A percentile compares a stretch with the other conserved stretches of the same genome.
phyloP scores from a whole-genome alignment of 2,329 filamentous ascomycete genomes.

The Aspergillus ruber region DNA sequence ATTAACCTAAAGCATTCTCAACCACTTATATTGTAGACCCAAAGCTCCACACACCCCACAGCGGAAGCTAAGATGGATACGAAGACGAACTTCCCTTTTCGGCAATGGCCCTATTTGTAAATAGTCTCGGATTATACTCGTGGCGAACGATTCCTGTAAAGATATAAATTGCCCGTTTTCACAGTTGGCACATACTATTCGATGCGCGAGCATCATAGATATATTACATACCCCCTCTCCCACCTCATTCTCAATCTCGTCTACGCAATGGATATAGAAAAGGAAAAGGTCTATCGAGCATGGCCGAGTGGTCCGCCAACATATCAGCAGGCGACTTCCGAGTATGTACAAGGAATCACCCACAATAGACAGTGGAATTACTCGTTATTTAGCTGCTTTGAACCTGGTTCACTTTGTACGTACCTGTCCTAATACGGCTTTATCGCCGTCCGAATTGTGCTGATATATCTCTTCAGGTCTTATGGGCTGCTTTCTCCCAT shows the following conservation, averaged over 20 bases:
- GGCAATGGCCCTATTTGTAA: background rate
- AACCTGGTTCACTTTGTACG: slow-evolving; percentile 12
- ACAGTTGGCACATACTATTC: background rate
- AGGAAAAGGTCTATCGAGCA: slow-evolving; percentile 7
- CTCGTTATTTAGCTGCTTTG: slow-evolving; percentile 11
- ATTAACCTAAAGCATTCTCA: background rate
- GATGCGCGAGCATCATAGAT: background rate
- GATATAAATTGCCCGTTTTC: background rate
- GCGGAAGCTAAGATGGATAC: background rate
- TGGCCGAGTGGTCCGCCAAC: slow-evolving; percentile 2
- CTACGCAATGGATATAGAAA: background rate
- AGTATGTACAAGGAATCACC: slow-evolving; percentile 1
- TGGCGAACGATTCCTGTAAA: background rate
- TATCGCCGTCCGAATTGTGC: too few species aligned
- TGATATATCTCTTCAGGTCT: background rate
- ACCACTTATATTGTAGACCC: background rate
- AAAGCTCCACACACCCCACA: too few species aligned
- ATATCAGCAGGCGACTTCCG: slow-evolving; percentile 4
- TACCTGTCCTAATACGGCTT: too few species aligned
- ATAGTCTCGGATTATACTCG: background rate
- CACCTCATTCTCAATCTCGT: too few species aligned
- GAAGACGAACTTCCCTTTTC: slow-evolving; percentile 5
- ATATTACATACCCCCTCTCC: background rate
- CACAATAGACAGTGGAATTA: slow-evolving; percentile 11
- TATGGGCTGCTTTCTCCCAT: slow-evolving; percentile 8